Evolutionary conservation across 306 rosid species (phyloP).

Genomic region (Citrullus amarus): DNA sequence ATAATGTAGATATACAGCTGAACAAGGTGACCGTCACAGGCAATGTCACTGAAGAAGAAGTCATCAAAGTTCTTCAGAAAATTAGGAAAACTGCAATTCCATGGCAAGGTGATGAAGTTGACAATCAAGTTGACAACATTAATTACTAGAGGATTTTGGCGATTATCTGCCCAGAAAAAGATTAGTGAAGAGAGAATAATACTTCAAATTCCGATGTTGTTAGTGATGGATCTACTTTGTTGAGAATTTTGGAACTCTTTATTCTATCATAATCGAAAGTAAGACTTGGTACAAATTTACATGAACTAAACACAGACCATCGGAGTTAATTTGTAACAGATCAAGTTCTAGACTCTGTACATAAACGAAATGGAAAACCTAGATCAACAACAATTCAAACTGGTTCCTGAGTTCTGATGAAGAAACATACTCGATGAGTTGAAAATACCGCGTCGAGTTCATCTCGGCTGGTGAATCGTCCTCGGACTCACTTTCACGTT

Average conservation of each 20-base stretch:
- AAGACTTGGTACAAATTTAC: conserved; percentile 1
- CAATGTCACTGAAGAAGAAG: conserved; percentile 51
- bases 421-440: conserved; percentile 4
- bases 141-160: background rate
- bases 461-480: conserved; percentile 81
- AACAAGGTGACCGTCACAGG: conserved; percentile 71
- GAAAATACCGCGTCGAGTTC: conserved; percentile 10
- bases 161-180: background rate
- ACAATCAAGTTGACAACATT: conserved; percentile 3
- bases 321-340: background rate
- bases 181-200: background rate
- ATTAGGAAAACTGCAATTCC: conserved; percentile 46
- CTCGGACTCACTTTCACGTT: conserved; percentile 62
- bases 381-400: background rate
- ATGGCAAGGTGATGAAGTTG: conserved; percentile 32
- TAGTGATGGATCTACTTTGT: background rate
- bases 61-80: conserved; percentile 54
- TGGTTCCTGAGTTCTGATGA: background rate
- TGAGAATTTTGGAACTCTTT: background rate
- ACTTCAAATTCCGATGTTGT: background rate
- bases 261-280: background rate
- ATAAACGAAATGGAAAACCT: background rate
- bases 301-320: background rate
- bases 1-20: conserved; percentile 50
- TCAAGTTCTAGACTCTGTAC: background rate